Evolutionary conservation across 2,329 filamentous ascomycete genomes (phyloP), one percentile per base, ranked within the genome.

Genomic region (Trichophyton benhamiae): DNA sequence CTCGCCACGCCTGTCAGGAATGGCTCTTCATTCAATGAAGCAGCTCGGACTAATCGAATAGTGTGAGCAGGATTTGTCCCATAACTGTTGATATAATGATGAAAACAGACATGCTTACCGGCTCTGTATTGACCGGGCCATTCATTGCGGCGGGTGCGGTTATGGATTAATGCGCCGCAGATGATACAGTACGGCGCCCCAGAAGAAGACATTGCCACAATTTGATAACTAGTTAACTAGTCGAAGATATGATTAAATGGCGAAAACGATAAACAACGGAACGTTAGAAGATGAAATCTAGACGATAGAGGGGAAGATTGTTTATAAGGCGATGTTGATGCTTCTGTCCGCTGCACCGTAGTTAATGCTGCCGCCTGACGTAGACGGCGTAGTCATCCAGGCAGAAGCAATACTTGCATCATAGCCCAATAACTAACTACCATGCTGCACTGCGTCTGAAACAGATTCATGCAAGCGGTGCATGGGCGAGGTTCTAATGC

Each of bases 1-100:
- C 46, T 49, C 6, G 61, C 63, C 1, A 67, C 61, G 1, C 65
- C 66, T 9, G 66, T 67, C 53, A 67, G 17, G 46, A 67, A 67
- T 4, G 64, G 64, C 44, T 62, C 38, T 17, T 60, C 55, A n/a
- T 63, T 61, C 25, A 60, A 36, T 15, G 55, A n/a, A 27, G 55
- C 62, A 53, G 59, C 61, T 36, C 66, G 62, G n/a, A 67, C 66
- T 67, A 36, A 9, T 20, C 42, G 27, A 30, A 38, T 15, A 22
- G 22, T 20, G 49, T 57, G 38, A 57, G 55, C 55, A 33, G 27
- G 11, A 42, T 42, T 22, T 4, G 42, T 22, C 11, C n/a, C 27
- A 42, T 22, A 2, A 7, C 6, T 42, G 33, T 42, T 2, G 13
- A 38, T 7, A 38, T 38, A 38, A 3, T 13, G 11, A 38, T 30